Base-by-base conservation (phyloP, 495 filamentous ascomycete genomes). In the Hyaloscypha hepaticicola region DNA sequence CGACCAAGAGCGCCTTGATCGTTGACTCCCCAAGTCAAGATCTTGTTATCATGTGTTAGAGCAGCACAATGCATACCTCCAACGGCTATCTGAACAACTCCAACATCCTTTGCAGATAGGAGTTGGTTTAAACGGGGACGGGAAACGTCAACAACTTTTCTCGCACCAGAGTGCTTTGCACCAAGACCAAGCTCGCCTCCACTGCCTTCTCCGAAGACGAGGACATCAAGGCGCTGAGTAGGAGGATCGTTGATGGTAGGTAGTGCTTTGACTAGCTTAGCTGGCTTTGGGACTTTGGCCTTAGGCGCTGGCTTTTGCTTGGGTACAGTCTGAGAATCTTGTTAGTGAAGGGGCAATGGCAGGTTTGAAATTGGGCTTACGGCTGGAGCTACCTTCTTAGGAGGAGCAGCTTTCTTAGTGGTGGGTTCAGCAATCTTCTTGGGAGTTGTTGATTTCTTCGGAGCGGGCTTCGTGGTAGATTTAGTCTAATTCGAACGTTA, bases 1-100 rank as follows among this genome's bases (percentile, higher is more conserved):
- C 88, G 81, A 12, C 88, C 88, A 19, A 91, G 78, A 27, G 87
- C 87, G 52, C 83, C 82, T 62, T 88, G 79, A 66, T 89, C 85
- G 66, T 90, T 91, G 61, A 89, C 86, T 63, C 88, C 88, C 88
- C 88, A 91, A 2, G 87, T 88, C 34, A 87, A 76, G 55, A 91
- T 83, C 66, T 79, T 79, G 71, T 87, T 88, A 66, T 90, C 84
- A 8, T 80, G 72, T 14, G 88, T 90, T 2, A 91, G 77, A 9
- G 85, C 87, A 59, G 84, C 76, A 50, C 77, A 78, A 65, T 91
- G 88, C 85, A 90, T 88, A 29, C 86, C 88, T 26, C 88, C 89
- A 51, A 82, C 78, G 45, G 86, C 83, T 9, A 91, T 68, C 34
- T 83, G 78, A 25, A 90, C 86, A 28, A 90, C 80, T 21, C 88